phyloP scores from a whole-genome alignment of 495 filamentous ascomycete genomes.

The Penicillium goetzii region DNA sequence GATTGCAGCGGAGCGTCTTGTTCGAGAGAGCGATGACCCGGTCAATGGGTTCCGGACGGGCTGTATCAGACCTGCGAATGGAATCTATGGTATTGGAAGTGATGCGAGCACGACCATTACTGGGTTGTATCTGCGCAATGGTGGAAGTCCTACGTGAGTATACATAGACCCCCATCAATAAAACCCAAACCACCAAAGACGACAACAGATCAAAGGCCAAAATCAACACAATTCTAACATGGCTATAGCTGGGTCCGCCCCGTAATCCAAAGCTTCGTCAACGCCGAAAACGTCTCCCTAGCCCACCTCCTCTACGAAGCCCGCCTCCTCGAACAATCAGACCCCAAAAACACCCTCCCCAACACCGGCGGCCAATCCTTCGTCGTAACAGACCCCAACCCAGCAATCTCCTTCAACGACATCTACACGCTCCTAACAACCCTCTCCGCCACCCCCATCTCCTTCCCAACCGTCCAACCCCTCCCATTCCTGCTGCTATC shows the following conservation, averaged over 20 bases:
- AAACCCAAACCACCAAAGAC: background rate
- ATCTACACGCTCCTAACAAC: slow-evolving; percentile 40
- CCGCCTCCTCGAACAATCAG: slow-evolving; percentile 52
- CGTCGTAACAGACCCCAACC: slow-evolving; percentile 45
- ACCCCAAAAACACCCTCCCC: slow-evolving; percentile 40
- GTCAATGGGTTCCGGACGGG: slow-evolving; percentile 56
- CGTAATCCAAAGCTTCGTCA: slow-evolving; percentile 59
- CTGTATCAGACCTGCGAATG: slow-evolving; percentile 59
- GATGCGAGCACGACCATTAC: slow-evolving; percentile 52
- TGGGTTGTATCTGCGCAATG: slow-evolving; percentile 37
- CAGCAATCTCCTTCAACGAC: slow-evolving; percentile 40
- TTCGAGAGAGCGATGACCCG: slow-evolving; percentile 50
- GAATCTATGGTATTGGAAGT: slow-evolving; percentile 60
- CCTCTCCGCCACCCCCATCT: slow-evolving; percentile 36
- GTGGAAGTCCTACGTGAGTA: slow-evolving; percentile 45
- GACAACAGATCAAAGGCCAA: background rate
- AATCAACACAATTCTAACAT: slow-evolving; percentile 13
- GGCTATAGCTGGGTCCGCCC: slow-evolving; percentile 49
- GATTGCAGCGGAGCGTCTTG: slow-evolving; percentile 54
- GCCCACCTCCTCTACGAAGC: slow-evolving; percentile 64
- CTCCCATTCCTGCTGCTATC: slow-evolving; percentile 46
- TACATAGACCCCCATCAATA: background rate
- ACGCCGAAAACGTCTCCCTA: slow-evolving; percentile 60
- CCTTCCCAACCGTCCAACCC: slow-evolving; percentile 34
- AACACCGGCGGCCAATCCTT: slow-evolving; percentile 48